Percentiles rank a stretch among this genome's conserved stretches.
phyloP scores from a whole-genome alignment of 176 grass and related monocot genomes.

The Oryza coarctata region DNA sequence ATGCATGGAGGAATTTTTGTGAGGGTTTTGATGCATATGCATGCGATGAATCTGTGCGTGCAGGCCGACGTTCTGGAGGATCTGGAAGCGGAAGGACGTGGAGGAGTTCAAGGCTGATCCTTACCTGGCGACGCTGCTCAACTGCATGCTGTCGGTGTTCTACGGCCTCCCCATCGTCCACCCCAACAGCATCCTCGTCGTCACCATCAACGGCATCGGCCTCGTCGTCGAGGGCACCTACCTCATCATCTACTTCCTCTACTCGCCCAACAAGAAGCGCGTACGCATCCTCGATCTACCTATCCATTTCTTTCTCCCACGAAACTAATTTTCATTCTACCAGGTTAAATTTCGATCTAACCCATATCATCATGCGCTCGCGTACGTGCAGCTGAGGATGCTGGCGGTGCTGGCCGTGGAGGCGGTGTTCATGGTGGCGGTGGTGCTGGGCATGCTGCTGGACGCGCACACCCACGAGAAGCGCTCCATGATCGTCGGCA shows the following conservation, averaged over 20 bases:
- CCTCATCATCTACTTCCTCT: slow-evolving; percentile 66
- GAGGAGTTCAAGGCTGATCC: slow-evolving; percentile 73
- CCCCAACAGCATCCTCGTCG: slow-evolving; percentile 73
- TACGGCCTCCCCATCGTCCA: slow-evolving; percentile 83
- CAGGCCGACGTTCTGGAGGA: slow-evolving; percentile 65
- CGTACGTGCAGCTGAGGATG: slow-evolving; percentile 47
- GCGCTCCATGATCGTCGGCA: slow-evolving; percentile 61
- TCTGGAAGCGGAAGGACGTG: slow-evolving; percentile 55
- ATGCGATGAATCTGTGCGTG: neutral
- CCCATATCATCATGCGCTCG: neutral
- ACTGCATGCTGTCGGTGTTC: slow-evolving; percentile 83
- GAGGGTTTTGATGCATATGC: no score
- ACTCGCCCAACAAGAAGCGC: slow-evolving; percentile 35
- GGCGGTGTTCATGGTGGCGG: slow-evolving; percentile 44
- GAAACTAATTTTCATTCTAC: no score
- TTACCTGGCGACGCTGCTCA: slow-evolving; percentile 87
- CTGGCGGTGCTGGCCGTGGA: slow-evolving; percentile 37
- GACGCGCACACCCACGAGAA: slow-evolving; percentile 44
- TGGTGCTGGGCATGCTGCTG: slow-evolving; percentile 43
- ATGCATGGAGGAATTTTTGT: no score
- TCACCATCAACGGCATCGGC: slow-evolving; percentile 82
- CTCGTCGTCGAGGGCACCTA: slow-evolving; percentile 59
- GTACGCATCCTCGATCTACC: slow-evolving; percentile 10
- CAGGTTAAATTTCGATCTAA: no score
- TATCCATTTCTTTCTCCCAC: no score